phyloP scores from a whole-genome alignment of 352 stramenopile genomes.

The Phytophthora palmivora region DNA sequence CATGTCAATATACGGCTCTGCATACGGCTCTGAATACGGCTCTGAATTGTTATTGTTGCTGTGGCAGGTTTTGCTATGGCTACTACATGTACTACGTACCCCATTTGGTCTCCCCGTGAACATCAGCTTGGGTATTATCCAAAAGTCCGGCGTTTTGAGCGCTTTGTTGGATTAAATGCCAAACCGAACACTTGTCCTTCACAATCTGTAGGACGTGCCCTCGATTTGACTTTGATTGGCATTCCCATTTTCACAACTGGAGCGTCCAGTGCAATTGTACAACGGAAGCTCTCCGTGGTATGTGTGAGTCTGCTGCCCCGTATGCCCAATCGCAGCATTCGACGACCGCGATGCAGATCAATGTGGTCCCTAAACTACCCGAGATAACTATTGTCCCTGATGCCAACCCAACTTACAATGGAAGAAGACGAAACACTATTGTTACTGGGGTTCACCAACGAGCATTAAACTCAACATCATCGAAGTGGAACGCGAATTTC shows the following conservation, averaged over 20 bases:
- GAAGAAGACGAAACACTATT: conserved; percentile 3
- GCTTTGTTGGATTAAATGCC: conserved; percentile 1
- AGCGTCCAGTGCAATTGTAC: conserved; percentile 19
- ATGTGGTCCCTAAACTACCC: conserved; percentile 18
- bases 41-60: conserved; percentile 1
- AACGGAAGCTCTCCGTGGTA: conserved; percentile 15
- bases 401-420: conserved; percentile 15
- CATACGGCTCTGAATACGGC: conserved; percentile 6
- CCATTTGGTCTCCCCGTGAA: conserved; percentile 9
- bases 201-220: conserved; percentile 17
- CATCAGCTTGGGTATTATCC: no score
- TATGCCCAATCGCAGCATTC: conserved; percentile 3
- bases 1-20: no score
- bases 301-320: conserved; percentile 12
- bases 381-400: conserved; percentile 30
- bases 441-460: conserved; percentile 12
- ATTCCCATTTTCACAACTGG: conserved; percentile 28
- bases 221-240: conserved; percentile 38
- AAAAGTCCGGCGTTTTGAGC: no score
- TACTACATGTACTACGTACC: no score
- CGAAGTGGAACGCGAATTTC: conserved; percentile 35
- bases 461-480: conserved; percentile 6
- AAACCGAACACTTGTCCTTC: conserved; percentile 22
- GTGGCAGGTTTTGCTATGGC: conserved; percentile 1
- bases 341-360: conserved; percentile 6